These are phyloP conservation scores for Salix suchowensis DNA, from an alignment of 345 rosid species.

Conservation along the genomic window DNA sequence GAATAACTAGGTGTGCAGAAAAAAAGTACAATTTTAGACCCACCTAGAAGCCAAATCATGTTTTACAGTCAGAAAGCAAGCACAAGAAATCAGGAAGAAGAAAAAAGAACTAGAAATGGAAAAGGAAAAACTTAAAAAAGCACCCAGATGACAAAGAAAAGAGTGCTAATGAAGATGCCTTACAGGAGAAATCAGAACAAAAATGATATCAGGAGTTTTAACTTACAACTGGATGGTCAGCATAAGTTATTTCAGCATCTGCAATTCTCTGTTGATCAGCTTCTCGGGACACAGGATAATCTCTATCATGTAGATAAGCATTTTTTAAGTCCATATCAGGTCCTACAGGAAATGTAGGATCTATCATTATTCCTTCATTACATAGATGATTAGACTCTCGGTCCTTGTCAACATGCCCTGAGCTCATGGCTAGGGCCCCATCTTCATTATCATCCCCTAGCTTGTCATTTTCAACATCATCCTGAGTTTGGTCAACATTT, in stretches of 20 bases:
- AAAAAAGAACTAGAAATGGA: not conserved
- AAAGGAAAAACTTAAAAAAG: not conserved
- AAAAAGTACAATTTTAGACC: not conserved
- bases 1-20: not conserved
- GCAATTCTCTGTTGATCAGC: constrained; percentile 32
- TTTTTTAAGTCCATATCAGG: constrained; percentile 15
- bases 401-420: constrained; percentile 33
- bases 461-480: constrained; percentile 22
- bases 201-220: not conserved
- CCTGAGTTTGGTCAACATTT: constrained; percentile 37
- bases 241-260: constrained; percentile 29
- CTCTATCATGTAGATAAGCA: constrained; percentile 23
- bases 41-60: not conserved
- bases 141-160: not conserved
- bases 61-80: not conserved
- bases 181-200: not conserved
- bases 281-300: constrained; percentile 24
- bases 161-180: not conserved
- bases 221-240: constrained; percentile 47
- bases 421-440: constrained; percentile 24
- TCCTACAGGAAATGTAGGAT: constrained; percentile 21
- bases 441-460: constrained; percentile 26
- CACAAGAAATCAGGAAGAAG: not conserved
- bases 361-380: constrained; percentile 34
- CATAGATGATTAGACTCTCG: constrained; percentile 12